A percentile compares a stretch with the other conserved stretches of the same genome.
Evolutionary conservation across 2,329 filamentous ascomycete genomes (phyloP).

Genomic region (Colletotrichum echinochloae): DNA sequence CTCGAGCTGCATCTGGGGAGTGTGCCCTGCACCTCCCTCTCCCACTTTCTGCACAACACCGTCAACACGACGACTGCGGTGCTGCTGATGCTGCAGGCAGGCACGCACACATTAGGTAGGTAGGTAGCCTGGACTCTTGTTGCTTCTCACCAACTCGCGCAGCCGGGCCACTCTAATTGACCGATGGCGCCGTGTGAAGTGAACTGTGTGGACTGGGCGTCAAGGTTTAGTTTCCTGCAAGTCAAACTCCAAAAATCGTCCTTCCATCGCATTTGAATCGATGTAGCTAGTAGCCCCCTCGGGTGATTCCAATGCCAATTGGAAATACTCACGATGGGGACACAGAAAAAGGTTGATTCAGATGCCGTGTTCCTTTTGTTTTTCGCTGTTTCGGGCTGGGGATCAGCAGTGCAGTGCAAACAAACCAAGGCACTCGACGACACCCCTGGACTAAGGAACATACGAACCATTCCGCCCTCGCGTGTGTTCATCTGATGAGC

Average conservation of each 20-base stretch:
- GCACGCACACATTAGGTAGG: neutral
- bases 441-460: neutral
- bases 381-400: neutral
- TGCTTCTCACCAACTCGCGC: neutral
- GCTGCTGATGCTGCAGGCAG: slow-evolving; percentile 23
- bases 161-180: no score
- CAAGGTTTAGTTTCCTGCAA: slow-evolving; percentile 19
- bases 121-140: neutral
- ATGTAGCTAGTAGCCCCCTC: neutral
- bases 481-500: slow-evolving; percentile 31
- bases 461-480: neutral
- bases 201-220: slow-evolving; percentile 5
- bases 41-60: slow-evolving; percentile 38
- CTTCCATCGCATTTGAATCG: neutral
- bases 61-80: slow-evolving; percentile 24
- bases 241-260: slow-evolving; percentile 7
- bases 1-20: slow-evolving; percentile 2
- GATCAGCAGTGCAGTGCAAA: slow-evolving; percentile 6
- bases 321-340: neutral
- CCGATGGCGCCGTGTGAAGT: slow-evolving; percentile 1
- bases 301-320: neutral
- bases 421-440: slow-evolving; percentile 9
- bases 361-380: slow-evolving; percentile 22
- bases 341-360: slow-evolving; percentile 19
- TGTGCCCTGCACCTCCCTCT: slow-evolving; percentile 3